Base-by-base conservation (phyloP, 116 monocot species). In the Zostera marina region DNA sequence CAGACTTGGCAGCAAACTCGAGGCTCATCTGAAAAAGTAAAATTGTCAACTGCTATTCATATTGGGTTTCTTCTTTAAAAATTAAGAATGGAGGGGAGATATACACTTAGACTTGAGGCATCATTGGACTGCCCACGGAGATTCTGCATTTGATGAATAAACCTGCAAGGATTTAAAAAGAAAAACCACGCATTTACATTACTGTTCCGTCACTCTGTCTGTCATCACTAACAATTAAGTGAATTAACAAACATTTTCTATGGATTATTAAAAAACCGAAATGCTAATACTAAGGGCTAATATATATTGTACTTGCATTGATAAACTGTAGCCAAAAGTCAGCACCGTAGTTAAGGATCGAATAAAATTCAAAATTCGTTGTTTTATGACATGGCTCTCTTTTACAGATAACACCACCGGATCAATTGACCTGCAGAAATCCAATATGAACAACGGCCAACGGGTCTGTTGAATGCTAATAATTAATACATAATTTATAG, bases 331-430 rank as follows among this genome's bases (percentile, higher is more conserved):
- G 11, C 83, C 83, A 61, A 90, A 78, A 58, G 83, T 79, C 68
- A 85, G 60, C 23, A 99, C 91, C 73, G 79, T 87, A 60, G 98
- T 81, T 15, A 99, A 70, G 48, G 91, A 99, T 71, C 69, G 82
- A 42, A 91, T 68, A 62, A 99, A 99, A 66, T 70, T 76, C 45
- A 99, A 51, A 62, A 86, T 46, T 9, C 90, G 79, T 40, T 73
- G 66, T 66, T 90, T 99, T 19, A 99, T 79, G 66, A 53, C 75
- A 82, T 86, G 82, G 66, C 91, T 99, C 47, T 81, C 72, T 80
- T 71, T 73, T 59, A 86, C 70, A 57, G 83, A 65, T 39, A 99
- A 49, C 61, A 68, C 41, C 42, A 90, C 19, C 56, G 91, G 87
- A 64, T 91, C 76, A 47, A 99, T 42, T 10, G 72, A 68, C 68